Base-by-base conservation (phyloP, 768 basidiomycete genomes). In the Boletus subcaerulescens region DNA sequence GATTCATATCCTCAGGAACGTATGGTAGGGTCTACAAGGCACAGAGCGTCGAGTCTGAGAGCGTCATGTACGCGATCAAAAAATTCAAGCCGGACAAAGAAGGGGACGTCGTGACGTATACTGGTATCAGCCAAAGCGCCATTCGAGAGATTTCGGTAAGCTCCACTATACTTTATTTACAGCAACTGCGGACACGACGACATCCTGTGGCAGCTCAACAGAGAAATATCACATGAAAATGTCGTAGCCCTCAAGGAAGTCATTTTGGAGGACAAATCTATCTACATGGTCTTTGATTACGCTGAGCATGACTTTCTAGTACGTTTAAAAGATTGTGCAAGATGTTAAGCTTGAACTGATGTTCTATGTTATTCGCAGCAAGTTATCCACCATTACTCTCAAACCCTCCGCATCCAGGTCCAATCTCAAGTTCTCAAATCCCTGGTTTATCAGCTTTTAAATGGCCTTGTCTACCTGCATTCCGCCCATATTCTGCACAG, bases 51-150 rank as follows among this genome's bases (percentile, higher is more conserved):
- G 88, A 86, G 13, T 79, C 83, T 4, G 85, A 87, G 40, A 83
- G 78, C 3, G 77, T 75, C 58, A 80, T 96, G 45, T 89, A 94
- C 62, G 97, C 97, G 7, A 98, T 99, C 76, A 99, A 99, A 79
- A 99, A 98, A 72, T 98, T 98, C 78, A 99, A 99, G 68, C 97
- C 96, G 0, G 97, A 99, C 79, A 98, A 98, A 72, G 97, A 99
- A 74, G 96, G 96, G 20, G 97, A 98, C 66, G 86, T 94, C 1
- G 75, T 89, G 48, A 93, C 93, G 0, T 99, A 98, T 70, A 98
- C 96, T 11, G 97, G 96, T 3, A 93, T 99, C 63, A 95, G 92
- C 69, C 97, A 99, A 74, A 96, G 93, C 72, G 97, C 96, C 5
- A 92, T 93, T 62, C 80, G 97, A 55, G 97, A 99, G 72, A 98